phyloP scores from a whole-genome alignment of 306 rosid genomes.

The peach (Prunus persica) region DNA sequence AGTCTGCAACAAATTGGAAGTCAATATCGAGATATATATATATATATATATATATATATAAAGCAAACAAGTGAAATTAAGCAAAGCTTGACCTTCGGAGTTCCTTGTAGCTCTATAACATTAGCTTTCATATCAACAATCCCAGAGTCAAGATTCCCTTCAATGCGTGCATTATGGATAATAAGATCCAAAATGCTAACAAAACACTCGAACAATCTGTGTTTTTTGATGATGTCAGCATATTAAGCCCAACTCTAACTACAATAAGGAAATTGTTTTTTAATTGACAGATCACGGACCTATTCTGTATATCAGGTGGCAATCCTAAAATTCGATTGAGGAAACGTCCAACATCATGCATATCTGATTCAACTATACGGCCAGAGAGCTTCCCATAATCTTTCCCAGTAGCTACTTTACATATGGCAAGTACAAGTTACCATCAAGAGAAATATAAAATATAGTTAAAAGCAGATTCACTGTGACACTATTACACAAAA shows the following conservation, averaged over 20 bases:
- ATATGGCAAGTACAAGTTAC: conserved; percentile 19
- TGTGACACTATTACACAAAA: background rate
- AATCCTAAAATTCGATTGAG: conserved; percentile 94
- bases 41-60: background rate
- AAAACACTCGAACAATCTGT: conserved; percentile 86
- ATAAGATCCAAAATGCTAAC: conserved; percentile 93
- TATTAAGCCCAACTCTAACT: conserved; percentile 25
- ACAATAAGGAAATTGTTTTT: conserved; percentile 22
- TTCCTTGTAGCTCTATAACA: conserved; percentile 73
- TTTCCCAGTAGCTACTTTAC: conserved; percentile 62
- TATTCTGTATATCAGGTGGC: conserved; percentile 89
- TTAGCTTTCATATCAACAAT: conserved; percentile 96
- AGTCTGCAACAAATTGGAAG: conserved; percentile 50
- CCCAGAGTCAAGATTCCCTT: conserved; percentile 96
- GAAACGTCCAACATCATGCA: conserved; percentile 96
- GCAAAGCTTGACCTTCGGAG: conserved; percentile 70
- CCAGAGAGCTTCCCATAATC: conserved; percentile 67
- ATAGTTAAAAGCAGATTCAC: conserved; percentile 1
- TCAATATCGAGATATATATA: conserved; percentile 1
- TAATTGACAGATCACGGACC: conserved; percentile 45
- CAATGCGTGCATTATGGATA: conserved; percentile 86
- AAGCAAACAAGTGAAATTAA: conserved; percentile 5
- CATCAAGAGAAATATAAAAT: conserved; percentile 16
- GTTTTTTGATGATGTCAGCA: conserved; percentile 25
- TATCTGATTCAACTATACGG: conserved; percentile 90